These are phyloP conservation scores for Viridothelium virens DNA, from an alignment of 495 filamentous ascomycete genomes.

Conservation along the genomic window DNA sequence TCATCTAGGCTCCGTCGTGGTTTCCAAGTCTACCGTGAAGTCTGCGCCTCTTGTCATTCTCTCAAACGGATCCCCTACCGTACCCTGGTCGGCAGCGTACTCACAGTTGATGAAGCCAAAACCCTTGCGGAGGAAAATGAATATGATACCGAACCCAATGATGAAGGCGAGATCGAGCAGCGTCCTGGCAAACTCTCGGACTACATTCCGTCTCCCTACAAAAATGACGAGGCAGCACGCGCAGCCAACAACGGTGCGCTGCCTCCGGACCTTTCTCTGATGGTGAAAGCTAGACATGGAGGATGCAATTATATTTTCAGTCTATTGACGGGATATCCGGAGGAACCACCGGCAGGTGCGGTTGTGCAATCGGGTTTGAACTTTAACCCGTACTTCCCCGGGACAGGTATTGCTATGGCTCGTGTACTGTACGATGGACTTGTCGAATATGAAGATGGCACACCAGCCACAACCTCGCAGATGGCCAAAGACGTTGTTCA, in stretches of 20 bases:
- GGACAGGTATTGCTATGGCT: conserved; percentile 97
- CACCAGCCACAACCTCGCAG: conserved; percentile 87
- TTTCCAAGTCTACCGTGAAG: conserved; percentile 99
- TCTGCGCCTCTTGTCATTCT: conserved; percentile 96
- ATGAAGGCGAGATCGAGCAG: conserved; percentile 96
- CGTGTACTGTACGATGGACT: conserved; percentile 96
- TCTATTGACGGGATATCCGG: conserved; percentile 95
- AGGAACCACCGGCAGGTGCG: conserved; percentile 87
- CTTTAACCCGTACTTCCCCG: conserved; percentile 99
- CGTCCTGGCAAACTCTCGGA: conserved; percentile 96
- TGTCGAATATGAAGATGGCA: conserved; percentile 97
- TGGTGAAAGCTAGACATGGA: conserved; percentile 94
- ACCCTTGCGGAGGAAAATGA: conserved; percentile 94
- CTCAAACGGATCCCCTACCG: conserved; percentile 91
- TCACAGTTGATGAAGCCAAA: conserved; percentile 98
- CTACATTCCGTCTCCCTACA: conserved; percentile 90
- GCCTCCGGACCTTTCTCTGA: conserved; percentile 94
- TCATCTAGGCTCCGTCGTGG: conserved; percentile 79
- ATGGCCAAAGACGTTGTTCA: conserved; percentile 99
- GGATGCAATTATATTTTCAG: conserved; percentile 98
- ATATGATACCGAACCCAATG: conserved; percentile 97
- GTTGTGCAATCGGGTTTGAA: conserved; percentile 77
- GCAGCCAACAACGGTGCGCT: conserved; percentile 97
- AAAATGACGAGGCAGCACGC: conserved; percentile 96
- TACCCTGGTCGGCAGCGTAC: conserved; percentile 75